A percentile compares a stretch with the other conserved stretches of the same genome.
These are phyloP conservation scores for Nitzschia sp. DNA, from an alignment of 108 stramenopile genomes.

Conservation along the genomic window DNA sequence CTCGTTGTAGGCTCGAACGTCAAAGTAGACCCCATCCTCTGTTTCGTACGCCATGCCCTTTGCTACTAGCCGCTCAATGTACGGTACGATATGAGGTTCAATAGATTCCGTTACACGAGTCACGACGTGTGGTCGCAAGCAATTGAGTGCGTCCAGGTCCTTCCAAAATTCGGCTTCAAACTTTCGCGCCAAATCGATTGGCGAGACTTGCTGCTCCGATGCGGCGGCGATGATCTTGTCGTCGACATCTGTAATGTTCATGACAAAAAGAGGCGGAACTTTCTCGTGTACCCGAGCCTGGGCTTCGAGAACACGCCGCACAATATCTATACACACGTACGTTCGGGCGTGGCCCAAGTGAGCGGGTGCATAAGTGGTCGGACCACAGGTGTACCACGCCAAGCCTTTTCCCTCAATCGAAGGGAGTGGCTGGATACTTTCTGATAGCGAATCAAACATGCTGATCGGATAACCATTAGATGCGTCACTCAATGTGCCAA, in stretches of 20 bases:
- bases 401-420: constrained; percentile 28
- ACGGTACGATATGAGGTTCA: constrained; percentile 81
- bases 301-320: constrained; percentile 78
- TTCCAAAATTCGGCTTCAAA: constrained; percentile 70
- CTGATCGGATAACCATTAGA: not conserved
- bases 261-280: constrained; percentile 67
- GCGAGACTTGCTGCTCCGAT: constrained; percentile 44
- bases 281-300: not conserved
- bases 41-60: constrained; percentile 88
- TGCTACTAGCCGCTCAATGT: constrained; percentile 73
- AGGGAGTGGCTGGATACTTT: constrained; percentile 5
- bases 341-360: constrained; percentile 97
- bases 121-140: constrained; percentile 79
- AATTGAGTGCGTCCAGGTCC: constrained; percentile 73
- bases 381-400: constrained; percentile 98
- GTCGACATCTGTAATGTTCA: constrained; percentile 98
- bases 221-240: constrained; percentile 92
- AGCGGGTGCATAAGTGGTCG: constrained; percentile 94
- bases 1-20: constrained; percentile 79
- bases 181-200: constrained; percentile 61
- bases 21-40: constrained; percentile 90
- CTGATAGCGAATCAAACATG: constrained; percentile 15
- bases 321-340: constrained; percentile 93
- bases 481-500: too few species aligned
- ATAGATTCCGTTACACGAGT: constrained; percentile 96